These are phyloP conservation scores for Triglochin maritima DNA, from an alignment of 106 monocot genomes.

Conservation along the genomic window DNA sequence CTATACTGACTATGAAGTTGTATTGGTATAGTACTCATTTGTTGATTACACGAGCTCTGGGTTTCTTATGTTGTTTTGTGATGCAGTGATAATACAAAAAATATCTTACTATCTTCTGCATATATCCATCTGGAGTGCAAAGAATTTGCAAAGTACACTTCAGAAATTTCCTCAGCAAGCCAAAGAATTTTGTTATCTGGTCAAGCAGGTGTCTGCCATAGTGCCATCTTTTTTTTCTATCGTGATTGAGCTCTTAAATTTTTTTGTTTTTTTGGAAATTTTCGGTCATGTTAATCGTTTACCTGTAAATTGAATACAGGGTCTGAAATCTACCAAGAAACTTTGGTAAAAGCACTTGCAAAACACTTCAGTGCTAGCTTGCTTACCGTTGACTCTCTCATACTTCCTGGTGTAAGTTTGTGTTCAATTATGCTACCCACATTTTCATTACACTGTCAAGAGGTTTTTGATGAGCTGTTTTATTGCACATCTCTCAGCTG, in stretches of 20 bases:
- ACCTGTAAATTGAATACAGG: conserved; percentile 24
- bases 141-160: conserved; percentile 55
- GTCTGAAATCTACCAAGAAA: conserved; percentile 92
- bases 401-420: conserved; percentile 59
- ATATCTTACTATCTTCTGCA: conserved; percentile 54
- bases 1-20: no score
- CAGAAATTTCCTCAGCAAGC: conserved; percentile 62
- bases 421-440: not conserved
- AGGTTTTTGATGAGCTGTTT: not conserved
- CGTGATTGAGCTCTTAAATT: not conserved
- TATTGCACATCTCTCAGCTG: no score
- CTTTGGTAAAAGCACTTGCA: conserved; percentile 62
- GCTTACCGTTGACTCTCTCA: conserved; percentile 59
- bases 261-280: not conserved
- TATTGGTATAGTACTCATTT: no score
- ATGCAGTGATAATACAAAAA: conserved; percentile 71
- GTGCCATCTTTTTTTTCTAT: not conserved
- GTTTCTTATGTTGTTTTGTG: no score
- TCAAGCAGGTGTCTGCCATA: conserved; percentile 40
- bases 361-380: conserved; percentile 62
- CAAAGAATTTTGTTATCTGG: conserved; percentile 71
- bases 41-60: no score
- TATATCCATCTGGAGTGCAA: conserved; percentile 77
- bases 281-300: not conserved
- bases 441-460: not conserved